Conservation (phyloP, 2,329 filamentous ascomycete species). For the Paecilomyces fulvus region DNA sequence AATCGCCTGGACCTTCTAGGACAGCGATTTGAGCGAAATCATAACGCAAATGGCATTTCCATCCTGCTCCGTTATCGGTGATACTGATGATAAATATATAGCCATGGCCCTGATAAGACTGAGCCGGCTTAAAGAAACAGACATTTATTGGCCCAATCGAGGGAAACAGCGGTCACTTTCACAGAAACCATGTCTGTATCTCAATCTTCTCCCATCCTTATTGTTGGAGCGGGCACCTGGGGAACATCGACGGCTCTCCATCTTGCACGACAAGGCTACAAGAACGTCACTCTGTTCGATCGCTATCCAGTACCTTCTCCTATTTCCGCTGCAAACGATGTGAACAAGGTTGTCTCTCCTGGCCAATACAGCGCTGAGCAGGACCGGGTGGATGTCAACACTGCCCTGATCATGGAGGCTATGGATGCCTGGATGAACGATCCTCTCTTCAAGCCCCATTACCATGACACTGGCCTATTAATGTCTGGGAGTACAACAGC, state of each 20-base stretch:
- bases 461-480: slow-evolving; percentile 31
- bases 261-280: slow-evolving; percentile 30
- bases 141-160: too few relatives aligned
- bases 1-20: background rate
- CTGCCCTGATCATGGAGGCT: slow-evolving; percentile 8
- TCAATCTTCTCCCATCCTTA: slow-evolving; percentile 13
- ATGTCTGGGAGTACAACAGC: slow-evolving; percentile 19
- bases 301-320: slow-evolving; percentile 34
- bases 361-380: background rate
- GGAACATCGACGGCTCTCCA: slow-evolving; percentile 37
- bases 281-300: slow-evolving; percentile 37
- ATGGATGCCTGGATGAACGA: slow-evolving; percentile 33
- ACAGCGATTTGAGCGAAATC: background rate
- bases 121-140: background rate
- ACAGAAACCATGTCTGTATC: background rate
- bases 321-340: slow-evolving; percentile 35
- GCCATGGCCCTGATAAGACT: background rate
- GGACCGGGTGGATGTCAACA: background rate
- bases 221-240: slow-evolving; percentile 40
- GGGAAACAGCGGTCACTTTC: too few relatives aligned
- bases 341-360: slow-evolving; percentile 32
- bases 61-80: background rate
- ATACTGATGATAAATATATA: background rate
- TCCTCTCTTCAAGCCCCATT: slow-evolving; percentile 31
- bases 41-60: background rate